These are phyloP conservation scores for Sedum album DNA, from an alignment of 164 flowering plant species.

Conservation along the genomic window DNA sequence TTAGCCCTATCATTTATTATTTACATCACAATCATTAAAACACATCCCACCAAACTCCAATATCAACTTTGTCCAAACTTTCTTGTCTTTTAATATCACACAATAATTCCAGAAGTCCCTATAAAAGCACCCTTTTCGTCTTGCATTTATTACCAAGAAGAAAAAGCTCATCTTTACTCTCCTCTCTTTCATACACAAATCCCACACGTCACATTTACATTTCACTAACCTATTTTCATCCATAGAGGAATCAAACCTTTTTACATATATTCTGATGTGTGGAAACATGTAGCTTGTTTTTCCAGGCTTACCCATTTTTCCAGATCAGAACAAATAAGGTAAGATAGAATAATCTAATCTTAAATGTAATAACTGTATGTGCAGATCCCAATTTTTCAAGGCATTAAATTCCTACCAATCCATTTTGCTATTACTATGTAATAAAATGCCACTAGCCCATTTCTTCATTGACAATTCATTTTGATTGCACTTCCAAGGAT, in stretches of 20 bases:
- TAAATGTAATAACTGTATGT: background rate
- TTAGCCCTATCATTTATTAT: too few relatives aligned
- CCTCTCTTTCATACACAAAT: background rate
- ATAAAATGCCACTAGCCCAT: background rate
- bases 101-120: too few relatives aligned
- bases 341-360: background rate
- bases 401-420: background rate
- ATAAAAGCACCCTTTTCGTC: too few relatives aligned
- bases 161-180: background rate
- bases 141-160: too few relatives aligned
- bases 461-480: background rate
- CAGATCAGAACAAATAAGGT: background rate
- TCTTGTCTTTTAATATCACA: too few relatives aligned
- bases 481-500: background rate
- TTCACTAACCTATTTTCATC: background rate
- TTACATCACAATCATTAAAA: too few relatives aligned
- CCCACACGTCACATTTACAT: background rate
- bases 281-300: background rate
- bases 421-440: background rate
- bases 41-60: too few relatives aligned
- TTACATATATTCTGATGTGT: too few relatives aligned
- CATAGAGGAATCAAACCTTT: background rate
- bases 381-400: background rate
- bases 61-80: too few relatives aligned
- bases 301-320: background rate